Evolutionary conservation across 768 basidiomycete species (phyloP).

Genomic region (Russula foetens): DNA sequence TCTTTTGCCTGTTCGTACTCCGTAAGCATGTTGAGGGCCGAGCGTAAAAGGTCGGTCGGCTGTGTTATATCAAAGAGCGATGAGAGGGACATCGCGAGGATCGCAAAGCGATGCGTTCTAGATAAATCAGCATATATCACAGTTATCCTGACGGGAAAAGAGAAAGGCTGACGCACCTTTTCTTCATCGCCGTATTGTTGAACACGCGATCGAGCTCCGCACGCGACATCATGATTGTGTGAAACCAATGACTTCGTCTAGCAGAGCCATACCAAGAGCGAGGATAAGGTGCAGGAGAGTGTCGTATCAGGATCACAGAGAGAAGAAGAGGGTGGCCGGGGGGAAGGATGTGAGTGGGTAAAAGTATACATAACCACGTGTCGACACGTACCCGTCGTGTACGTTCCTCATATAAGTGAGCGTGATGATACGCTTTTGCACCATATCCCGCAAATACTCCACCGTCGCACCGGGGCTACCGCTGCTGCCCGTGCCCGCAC

Average conservation of each 20-base stretch:
- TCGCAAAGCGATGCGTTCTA: slow-evolving; percentile 76
- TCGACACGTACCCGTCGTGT: slow-evolving; percentile 66
- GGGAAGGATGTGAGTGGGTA: no score
- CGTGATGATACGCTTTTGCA: slow-evolving; percentile 79
- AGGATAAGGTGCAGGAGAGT: no score
- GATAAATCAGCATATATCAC: neutral
- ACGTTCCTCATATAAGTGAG: slow-evolving; percentile 79
- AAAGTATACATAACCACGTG: no score
- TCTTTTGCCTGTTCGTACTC: slow-evolving; percentile 78
- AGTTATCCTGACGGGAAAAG: neutral
- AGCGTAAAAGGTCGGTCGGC: slow-evolving; percentile 71
- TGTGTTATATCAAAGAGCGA: slow-evolving; percentile 74
- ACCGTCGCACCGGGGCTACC: slow-evolving; percentile 51
- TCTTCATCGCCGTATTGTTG: slow-evolving; percentile 67
- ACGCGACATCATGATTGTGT: slow-evolving; percentile 74
- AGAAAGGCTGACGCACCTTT: slow-evolving; percentile 43
- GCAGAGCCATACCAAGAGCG: neutral
- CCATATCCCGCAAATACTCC: slow-evolving; percentile 70
- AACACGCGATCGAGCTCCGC: slow-evolving; percentile 69
- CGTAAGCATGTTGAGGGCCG: slow-evolving; percentile 57
- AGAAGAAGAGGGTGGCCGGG: neutral
- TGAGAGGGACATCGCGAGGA: slow-evolving; percentile 82
- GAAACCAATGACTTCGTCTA: slow-evolving; percentile 82
- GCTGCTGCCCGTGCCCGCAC: slow-evolving; percentile 8
- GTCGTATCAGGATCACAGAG: no score